phyloP scores from a whole-genome alignment of 2,329 filamentous ascomycete species.

The Botrytis squamosa region DNA sequence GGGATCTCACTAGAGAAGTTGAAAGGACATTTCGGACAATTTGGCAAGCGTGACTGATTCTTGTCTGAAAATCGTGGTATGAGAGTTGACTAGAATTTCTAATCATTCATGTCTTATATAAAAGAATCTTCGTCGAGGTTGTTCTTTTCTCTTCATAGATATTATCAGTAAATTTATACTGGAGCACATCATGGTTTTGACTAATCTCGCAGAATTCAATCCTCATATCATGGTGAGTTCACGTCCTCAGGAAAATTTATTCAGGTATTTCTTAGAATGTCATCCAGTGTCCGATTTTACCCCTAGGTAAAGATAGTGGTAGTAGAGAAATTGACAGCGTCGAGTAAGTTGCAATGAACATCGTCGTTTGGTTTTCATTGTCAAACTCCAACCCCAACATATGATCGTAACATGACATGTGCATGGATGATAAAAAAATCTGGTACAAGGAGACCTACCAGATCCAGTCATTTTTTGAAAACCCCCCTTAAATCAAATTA shows the following conservation, averaged over 20 bases:
- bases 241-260: neutral
- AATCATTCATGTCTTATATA: neutral
- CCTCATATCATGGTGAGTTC: neutral
- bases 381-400: neutral
- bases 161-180: accelerated
- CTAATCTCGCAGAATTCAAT: neutral
- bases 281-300: neutral
- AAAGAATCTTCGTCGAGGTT: neutral
- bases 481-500: accelerated
- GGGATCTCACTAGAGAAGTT: neutral
- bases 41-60: neutral
- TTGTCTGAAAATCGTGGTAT: neutral
- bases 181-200: accelerated
- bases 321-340: neutral
- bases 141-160: neutral
- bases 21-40: neutral
- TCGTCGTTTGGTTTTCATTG: neutral
- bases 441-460: neutral
- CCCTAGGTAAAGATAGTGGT: neutral
- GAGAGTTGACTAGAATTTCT: accelerated
- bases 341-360: neutral
- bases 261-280: neutral
- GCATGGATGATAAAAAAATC: neutral
- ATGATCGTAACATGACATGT: neutral
- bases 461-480: neutral